phyloP scores from a whole-genome alignment of 257 asterid genomes.

The Asclepias syriaca region DNA sequence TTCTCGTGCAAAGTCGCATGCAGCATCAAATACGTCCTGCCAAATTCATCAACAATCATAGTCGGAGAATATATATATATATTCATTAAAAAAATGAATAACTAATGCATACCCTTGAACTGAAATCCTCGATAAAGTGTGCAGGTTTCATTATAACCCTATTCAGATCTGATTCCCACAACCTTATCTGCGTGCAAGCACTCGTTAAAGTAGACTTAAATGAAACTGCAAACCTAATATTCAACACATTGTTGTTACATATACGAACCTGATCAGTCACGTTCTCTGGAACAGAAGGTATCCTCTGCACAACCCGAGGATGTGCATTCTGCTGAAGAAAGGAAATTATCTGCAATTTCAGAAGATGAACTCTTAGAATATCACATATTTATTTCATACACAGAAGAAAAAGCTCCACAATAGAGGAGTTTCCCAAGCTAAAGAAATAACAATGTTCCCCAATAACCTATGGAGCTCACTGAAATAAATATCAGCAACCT shows the following conservation, averaged over 20 bases:
- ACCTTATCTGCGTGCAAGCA: conserved; percentile 50
- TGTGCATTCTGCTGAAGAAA: conserved; percentile 98
- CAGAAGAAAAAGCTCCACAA: background rate
- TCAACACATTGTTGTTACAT: background rate
- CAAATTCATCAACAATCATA: conserved; percentile 7
- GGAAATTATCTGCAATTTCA: conserved; percentile 69
- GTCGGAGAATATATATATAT: no score
- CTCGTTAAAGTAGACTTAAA: background rate
- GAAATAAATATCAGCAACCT: background rate
- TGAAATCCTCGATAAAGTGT: conserved; percentile 71
- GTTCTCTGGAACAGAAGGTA: conserved; percentile 92
- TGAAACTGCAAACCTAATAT: background rate
- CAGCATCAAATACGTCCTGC: conserved; percentile 85
- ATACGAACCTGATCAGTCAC: conserved; percentile 80
- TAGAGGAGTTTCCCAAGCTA: background rate
- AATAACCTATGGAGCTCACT: background rate
- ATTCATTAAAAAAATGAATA: background rate
- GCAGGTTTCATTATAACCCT: conserved; percentile 77
- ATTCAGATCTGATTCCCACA: conserved; percentile 95
- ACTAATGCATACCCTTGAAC: conserved; percentile 55
- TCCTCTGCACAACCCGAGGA: conserved; percentile 83
- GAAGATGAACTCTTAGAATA: background rate
- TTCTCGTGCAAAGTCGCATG: conserved; percentile 83
- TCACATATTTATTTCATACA: background rate
- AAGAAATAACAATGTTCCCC: background rate